phyloP scores from a whole-genome alignment of 768 basidiomycete species.

The Lentinus tigrinus region DNA sequence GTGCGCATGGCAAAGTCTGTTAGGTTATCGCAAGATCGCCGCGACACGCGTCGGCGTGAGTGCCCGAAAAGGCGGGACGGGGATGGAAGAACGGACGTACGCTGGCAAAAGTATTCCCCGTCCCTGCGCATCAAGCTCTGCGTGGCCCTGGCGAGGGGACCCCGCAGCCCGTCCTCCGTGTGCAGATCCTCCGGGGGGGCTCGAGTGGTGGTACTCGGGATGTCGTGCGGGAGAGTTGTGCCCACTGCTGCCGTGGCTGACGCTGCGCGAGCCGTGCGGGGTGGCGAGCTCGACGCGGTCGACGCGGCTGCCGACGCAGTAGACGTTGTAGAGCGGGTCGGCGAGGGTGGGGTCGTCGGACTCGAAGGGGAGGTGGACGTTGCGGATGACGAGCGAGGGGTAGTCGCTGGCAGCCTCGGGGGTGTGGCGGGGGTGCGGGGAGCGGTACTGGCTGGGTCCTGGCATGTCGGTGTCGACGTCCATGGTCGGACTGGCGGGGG shows the following conservation, averaged over 20 bases:
- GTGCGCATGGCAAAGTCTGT: conserved; percentile 58
- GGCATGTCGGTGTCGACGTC: conserved; percentile 17
- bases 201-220: conserved; percentile 7
- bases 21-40: not conserved
- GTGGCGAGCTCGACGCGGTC: conserved; percentile 17
- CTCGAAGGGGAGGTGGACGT: conserved; percentile 19
- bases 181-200: not conserved
- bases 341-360: conserved; percentile 12
- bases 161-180: not conserved
- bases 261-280: conserved; percentile 6
- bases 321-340: conserved; percentile 19
- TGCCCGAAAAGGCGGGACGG: not conserved
- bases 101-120: conserved; percentile 25
- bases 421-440: not conserved
- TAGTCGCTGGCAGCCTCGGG: not conserved
- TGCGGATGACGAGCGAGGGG: conserved; percentile 19
- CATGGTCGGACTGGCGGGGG: conserved; percentile 1
- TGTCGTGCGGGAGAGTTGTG: conserved; percentile 10
- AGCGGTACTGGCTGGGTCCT: conserved; percentile 2
- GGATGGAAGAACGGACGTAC: conserved; percentile 13
- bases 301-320: conserved; percentile 15
- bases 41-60: not conserved
- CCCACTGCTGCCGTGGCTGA: conserved; percentile 8
- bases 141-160: conserved; percentile 1
- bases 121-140: conserved; percentile 19